Conservation (phyloP, 2,329 filamentous ascomycete species). For the Monosporascus sp. region DNA sequence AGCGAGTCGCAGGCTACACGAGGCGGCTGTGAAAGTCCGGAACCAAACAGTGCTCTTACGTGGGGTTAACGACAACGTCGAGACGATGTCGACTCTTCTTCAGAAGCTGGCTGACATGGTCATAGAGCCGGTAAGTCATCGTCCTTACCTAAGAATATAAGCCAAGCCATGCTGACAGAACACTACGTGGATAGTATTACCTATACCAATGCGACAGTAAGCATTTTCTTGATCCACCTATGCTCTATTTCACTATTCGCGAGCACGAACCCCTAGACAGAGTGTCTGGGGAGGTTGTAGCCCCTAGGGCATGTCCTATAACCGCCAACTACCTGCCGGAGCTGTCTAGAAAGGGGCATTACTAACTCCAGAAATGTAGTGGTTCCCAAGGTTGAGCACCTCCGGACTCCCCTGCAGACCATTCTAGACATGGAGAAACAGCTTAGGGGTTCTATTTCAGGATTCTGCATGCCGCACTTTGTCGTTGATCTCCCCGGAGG, state of each 20-base stretch:
- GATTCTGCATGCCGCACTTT: conserved; percentile 58
- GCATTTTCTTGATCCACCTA: too few relatives aligned
- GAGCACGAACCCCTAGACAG: too few relatives aligned
- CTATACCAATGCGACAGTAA: conserved; percentile 56
- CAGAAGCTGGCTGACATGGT: conserved; percentile 49
- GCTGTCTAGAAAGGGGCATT: too few relatives aligned
- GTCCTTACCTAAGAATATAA: background rate
- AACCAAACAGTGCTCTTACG: conserved; percentile 57
- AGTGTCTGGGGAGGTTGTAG: too few relatives aligned
- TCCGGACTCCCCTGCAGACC: conserved; percentile 55
- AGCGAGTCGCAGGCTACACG: conserved; percentile 45
- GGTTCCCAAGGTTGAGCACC: conserved; percentile 54
- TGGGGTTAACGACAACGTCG: conserved; percentile 51
- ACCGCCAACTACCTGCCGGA: too few relatives aligned
- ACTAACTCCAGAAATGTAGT: conserved; percentile 19
- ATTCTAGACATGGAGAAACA: conserved; percentile 53
- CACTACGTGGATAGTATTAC: conserved; percentile 46
- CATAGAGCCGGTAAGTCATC: conserved; percentile 45
- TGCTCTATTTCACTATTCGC: too few relatives aligned
- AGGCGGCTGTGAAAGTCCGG: conserved; percentile 48
- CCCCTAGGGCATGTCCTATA: too few relatives aligned
- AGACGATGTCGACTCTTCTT: conserved; percentile 50
- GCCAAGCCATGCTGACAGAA: background rate
- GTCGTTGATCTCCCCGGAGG: conserved; percentile 59
- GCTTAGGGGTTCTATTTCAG: conserved; percentile 55